Evolutionary conservation across 306 rosid genomes (phyloP).

Genomic region (Nissolia schottii): DNA sequence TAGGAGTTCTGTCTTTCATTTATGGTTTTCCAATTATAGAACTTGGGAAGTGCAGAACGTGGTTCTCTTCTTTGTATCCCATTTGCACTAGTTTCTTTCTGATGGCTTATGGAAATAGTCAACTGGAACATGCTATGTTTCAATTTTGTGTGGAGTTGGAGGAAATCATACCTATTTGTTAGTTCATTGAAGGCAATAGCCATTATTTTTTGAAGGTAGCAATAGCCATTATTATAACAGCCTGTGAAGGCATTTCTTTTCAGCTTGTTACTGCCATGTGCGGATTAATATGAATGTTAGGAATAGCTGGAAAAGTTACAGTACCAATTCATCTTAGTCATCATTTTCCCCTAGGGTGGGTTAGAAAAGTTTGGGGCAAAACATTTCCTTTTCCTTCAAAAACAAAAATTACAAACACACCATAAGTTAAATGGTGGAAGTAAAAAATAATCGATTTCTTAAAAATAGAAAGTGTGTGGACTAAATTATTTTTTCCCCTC

Average conservation of each 20-base stretch:
- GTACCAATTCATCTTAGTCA: neutral
- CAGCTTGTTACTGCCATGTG: neutral
- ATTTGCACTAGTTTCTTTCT: neutral
- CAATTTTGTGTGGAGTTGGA: neutral
- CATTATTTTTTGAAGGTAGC: neutral
- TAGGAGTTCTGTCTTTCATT: neutral
- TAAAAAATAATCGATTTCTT: too few species aligned
- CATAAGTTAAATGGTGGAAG: too few species aligned
- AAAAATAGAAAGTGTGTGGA: too few species aligned
- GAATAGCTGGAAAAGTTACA: neutral
- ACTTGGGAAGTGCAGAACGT: neutral
- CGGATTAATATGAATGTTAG: neutral
- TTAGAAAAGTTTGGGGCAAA: too few species aligned
- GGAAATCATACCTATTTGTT: neutral
- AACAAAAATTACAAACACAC: too few species aligned
- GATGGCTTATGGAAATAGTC: neutral
- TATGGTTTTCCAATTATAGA: neutral
- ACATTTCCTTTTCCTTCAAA: too few species aligned
- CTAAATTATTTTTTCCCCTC: too few species aligned
- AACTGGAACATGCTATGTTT: neutral
- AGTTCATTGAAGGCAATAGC: neutral
- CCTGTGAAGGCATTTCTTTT: neutral
- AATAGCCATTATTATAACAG: neutral
- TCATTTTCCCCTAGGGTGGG: too few species aligned
- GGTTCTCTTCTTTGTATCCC: constrained; percentile 8